phyloP scores from a whole-genome alignment of 2,329 filamentous ascomycete species.

The Aureobasidium melanogenum region DNA sequence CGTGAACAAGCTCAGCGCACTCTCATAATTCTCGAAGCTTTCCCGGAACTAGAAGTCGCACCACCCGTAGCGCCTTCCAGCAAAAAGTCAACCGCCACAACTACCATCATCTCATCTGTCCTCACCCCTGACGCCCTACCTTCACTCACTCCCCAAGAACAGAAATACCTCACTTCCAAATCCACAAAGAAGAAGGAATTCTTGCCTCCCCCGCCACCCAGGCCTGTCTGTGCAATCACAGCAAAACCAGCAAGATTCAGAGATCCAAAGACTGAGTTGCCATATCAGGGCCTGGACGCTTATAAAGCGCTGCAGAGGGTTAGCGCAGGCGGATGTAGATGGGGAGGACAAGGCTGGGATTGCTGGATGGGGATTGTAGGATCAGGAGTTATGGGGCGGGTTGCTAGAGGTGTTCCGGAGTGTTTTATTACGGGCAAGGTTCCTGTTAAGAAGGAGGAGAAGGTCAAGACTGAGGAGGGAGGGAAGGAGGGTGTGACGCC shows the following conservation, averaged over 20 bases:
- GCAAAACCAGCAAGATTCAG: conserved; percentile 71
- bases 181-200: conserved; percentile 31
- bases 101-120: conserved; percentile 45
- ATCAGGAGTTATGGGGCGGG: conserved; percentile 40
- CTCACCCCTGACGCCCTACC: conserved; percentile 38
- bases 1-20: conserved; percentile 26
- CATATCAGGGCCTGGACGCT: conserved; percentile 69
- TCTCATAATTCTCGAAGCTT: conserved; percentile 26
- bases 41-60: conserved; percentile 21
- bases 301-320: conserved; percentile 76
- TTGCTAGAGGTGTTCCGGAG: conserved; percentile 67
- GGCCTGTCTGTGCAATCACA: conserved; percentile 66
- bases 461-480: not conserved
- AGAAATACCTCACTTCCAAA: conserved; percentile 46
- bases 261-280: conserved; percentile 75
- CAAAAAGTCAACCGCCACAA: conserved; percentile 15
- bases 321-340: conserved; percentile 64
- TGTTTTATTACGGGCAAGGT: conserved; percentile 45
- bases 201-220: conserved; percentile 23
- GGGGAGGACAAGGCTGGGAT: conserved; percentile 65
- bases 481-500: not conserved
- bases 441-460: conserved; percentile 3
- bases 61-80: not conserved
- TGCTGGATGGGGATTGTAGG: conserved; percentile 64
- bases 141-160: conserved; percentile 43